Base-by-base conservation (phyloP, 345 rosid genomes). In the Pistacia atlantica region DNA sequence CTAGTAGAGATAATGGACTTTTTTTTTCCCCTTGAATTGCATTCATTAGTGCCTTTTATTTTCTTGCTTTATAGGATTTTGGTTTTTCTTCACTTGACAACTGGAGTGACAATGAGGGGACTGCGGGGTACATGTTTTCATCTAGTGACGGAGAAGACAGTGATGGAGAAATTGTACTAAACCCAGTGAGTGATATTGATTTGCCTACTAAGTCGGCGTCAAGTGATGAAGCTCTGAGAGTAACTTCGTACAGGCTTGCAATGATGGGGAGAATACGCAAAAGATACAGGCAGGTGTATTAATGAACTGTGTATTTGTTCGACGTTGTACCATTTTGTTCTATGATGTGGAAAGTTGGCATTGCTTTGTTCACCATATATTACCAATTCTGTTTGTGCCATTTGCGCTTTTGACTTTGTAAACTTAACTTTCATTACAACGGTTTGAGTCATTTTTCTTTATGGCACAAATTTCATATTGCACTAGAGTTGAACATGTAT, bases 71-170 rank as follows among this genome's bases (percentile, higher is more conserved):
- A 4, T 68, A 86, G 92, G 93, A 89, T 77, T 82, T 75, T 75
- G 87, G 75, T 68, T 22, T 74, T 33, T 71, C 85, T 25, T 74
- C 88, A 12, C 54, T 83, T 65, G 93, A 88, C 79, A 81, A 84
- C 37, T 86, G 91, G 89, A 84, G 78, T 52, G 89, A 79, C 74
- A 66, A 74, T 68, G 88, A 77, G 60, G 80, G 78, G 18, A 20
- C 66, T 54, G 25, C 83, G 71, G 83, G 79, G 0, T 86, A 86
- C 61, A 3, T 83, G 5, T 49, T 85, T 71, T 95, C 93, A 2
- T 93, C 96, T 9, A 95, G 99, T 67, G 98, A 93, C 55, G 93
- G 92, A 51, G 98, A 93, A 75, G 94, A 89, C 45, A 91, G 93
- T 69, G 98, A 95, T 67, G 91, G 86, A 1, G 98, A 95, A 11